Percentiles rank a stretch among this genome's conserved stretches.
These are phyloP conservation scores for Astrocystis sublimbata DNA, from an alignment of 495 filamentous ascomycete species.

Conservation along the genomic window DNA sequence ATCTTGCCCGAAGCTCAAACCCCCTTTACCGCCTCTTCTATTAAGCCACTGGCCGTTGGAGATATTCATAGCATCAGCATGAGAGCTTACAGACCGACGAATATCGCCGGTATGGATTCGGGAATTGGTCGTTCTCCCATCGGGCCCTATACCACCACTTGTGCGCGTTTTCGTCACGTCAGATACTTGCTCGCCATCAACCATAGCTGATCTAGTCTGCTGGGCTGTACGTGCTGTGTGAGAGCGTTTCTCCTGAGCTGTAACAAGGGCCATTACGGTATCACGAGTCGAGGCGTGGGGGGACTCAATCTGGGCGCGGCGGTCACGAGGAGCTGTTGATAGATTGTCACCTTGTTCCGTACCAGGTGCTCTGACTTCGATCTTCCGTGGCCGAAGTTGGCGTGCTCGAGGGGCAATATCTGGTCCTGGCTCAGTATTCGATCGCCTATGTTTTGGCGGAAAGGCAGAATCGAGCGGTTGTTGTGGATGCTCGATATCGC, in stretches of 20 bases:
- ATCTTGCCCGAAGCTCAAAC: neutral
- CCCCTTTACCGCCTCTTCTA: neutral
- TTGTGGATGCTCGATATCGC: conserved; percentile 11
- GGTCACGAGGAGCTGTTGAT: conserved; percentile 5
- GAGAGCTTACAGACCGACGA: neutral
- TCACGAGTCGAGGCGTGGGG: conserved; percentile 17
- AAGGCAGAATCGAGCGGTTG: conserved; percentile 27
- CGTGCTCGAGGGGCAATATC: conserved; percentile 18
- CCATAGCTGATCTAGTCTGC: neutral
- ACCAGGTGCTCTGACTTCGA: conserved; percentile 16
- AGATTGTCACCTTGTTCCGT: conserved; percentile 17
- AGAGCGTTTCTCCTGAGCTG: conserved; percentile 26
- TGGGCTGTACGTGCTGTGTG: conserved; percentile 20
- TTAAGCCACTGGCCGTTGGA: neutral
- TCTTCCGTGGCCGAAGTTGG: conserved; percentile 18
- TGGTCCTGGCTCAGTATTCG: conserved; percentile 20
- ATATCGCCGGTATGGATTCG: neutral
- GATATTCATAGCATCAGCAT: neutral
- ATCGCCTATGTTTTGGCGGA: conserved; percentile 15
- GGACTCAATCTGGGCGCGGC: conserved; percentile 18
- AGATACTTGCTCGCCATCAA: neutral
- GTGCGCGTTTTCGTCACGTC: neutral
- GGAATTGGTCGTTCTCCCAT: neutral
- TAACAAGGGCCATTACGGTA: conserved; percentile 11
- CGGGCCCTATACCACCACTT: neutral